Base-by-base conservation (phyloP, 129 eudicot species). In the Flaveria brownii region DNA sequence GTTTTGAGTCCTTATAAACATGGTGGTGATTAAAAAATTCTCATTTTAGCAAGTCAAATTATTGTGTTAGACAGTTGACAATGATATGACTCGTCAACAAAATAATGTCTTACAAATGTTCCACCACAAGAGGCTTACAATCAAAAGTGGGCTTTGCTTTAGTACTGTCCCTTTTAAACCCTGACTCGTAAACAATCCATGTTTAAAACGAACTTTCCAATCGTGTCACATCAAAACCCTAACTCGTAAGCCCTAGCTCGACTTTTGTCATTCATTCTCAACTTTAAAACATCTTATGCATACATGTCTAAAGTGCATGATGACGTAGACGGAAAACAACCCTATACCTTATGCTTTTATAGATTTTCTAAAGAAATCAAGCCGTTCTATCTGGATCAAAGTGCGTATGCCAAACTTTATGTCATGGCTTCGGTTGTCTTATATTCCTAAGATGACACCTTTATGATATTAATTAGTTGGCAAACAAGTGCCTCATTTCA, bases 371-470 rank as follows among this genome's bases (percentile, higher is more conserved):
- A 39, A 22, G 22, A 30, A 14, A 15, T 9, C 8, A 36, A 57
- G 63, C 20, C 28, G 13, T 60, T 30, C 3, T 28, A 33, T 70
- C 13, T 33, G 26, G 72, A 41, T 70, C 59, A 36, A 28, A 13
- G 26, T 60, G 57, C 39, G 22, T n/a, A 13, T 46, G 39, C 70
- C 51, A 8, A 70, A 52, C 41, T 74, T 77, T 57, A 28, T 52
- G 60, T 71, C 33, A n/a, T 78, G 30, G 54, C 54, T 78, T 78
- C 39, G 43, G 20, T 54, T 17, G 33, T 76, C 66, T 55, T 36
- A 59, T 41, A 73, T 59, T 62, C 69, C 55, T 17, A 26, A 16
- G 39, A 61, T n/a, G 43, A 26, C 78, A 74, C 11, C 64, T 73
- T 59, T 22, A 69, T 15, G 10, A 46, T 18, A n/a, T n/a, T n/a